These are phyloP conservation scores for Linnemannia elongata DNA, from an alignment of 192 early-diverging fungal species.

Conservation along the genomic window DNA sequence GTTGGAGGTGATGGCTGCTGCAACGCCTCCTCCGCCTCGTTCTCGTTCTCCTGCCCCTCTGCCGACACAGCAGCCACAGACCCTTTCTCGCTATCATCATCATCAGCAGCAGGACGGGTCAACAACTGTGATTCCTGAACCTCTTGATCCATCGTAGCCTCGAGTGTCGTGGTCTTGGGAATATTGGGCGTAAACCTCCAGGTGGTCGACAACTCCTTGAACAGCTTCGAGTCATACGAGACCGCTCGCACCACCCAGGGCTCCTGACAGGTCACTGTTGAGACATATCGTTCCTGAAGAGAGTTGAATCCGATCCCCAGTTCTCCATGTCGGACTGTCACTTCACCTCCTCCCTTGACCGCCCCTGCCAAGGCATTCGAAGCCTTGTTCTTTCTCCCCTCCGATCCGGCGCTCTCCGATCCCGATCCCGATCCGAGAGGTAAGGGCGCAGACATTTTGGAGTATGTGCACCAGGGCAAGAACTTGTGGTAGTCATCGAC, in stretches of 20 bases:
- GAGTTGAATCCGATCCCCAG: constrained; percentile 85
- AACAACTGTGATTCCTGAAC: constrained; percentile 27
- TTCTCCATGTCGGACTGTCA: constrained; percentile 72
- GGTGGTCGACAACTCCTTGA: constrained; percentile 72
- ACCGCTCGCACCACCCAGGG: constrained; percentile 74
- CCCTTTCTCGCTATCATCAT: background rate
- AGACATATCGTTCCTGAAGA: constrained; percentile 84
- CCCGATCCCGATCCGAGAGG: background rate
- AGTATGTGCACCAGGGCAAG: constrained; percentile 85
- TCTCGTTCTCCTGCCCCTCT: background rate
- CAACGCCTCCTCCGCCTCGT: background rate
- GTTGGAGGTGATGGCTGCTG: background rate
- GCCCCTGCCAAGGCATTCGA: constrained; percentile 4
- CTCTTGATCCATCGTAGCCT: constrained; percentile 46
- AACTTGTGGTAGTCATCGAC: constrained; percentile 85
- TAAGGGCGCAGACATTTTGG: constrained; percentile 65
- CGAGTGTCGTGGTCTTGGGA: constrained; percentile 50
- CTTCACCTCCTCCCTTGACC: background rate
- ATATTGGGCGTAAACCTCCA: constrained; percentile 77
- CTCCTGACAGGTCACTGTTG: constrained; percentile 76
- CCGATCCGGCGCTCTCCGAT: background rate
- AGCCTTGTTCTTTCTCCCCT: background rate
- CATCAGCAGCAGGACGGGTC: background rate
- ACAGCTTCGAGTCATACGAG: constrained; percentile 62
- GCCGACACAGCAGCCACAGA: too few species aligned